phyloP scores from a whole-genome alignment of 495 filamentous ascomycete species.

The Neurospora discreta region DNA sequence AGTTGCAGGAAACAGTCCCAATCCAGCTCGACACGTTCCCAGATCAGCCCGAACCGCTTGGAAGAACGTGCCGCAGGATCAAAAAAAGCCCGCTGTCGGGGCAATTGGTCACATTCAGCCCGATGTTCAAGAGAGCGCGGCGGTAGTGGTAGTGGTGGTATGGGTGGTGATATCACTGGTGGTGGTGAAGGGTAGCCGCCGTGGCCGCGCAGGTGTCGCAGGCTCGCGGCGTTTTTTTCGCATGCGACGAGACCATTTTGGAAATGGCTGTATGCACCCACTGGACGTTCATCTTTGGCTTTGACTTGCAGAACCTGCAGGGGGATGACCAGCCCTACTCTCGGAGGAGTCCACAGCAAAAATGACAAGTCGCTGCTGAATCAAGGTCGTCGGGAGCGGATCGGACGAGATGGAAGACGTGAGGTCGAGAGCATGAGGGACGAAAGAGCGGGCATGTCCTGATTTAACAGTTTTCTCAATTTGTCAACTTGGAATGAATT shows the following conservation, averaged over 20 bases:
- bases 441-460: too few relatives aligned
- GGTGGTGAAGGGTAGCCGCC: background rate
- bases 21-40: background rate
- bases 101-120: background rate
- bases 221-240: background rate
- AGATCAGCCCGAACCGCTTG: background rate
- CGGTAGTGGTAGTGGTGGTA: background rate
- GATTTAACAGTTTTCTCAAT: too few relatives aligned
- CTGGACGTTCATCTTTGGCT: background rate
- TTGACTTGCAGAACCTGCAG: background rate
- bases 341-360: background rate
- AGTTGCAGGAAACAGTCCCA: background rate
- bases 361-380: background rate
- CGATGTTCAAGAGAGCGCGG: background rate
- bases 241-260: background rate
- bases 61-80: background rate
- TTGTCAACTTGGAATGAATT: background rate
- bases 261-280: background rate
- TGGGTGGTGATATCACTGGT: background rate
- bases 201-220: background rate
- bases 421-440: background rate
- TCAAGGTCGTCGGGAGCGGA: background rate
- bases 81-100: background rate
- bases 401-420: background rate
- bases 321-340: background rate